These are phyloP conservation scores for Ambispora gerdemannii DNA, from an alignment of 192 early-diverging fungal species.

Conservation along the genomic window DNA sequence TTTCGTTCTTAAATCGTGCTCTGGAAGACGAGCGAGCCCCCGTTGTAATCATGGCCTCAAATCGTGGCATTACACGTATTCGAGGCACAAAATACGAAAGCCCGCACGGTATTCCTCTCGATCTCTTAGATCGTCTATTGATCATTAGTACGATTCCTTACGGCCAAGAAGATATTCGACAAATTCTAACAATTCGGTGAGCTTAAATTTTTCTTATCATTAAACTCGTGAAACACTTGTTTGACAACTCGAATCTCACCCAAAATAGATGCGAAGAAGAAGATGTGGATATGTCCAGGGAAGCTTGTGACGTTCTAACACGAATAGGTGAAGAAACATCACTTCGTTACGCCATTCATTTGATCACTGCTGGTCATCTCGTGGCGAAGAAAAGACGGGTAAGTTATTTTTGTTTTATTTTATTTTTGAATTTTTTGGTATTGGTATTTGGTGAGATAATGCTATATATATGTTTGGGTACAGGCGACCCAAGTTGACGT, in stretches of 20 bases:
- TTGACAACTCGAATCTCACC: background rate
- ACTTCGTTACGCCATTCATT: conserved; percentile 90
- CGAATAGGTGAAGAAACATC: conserved; percentile 91
- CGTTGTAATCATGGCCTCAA: conserved; percentile 98
- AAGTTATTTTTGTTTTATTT: conserved; percentile 22
- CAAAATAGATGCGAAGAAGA: conserved; percentile 73
- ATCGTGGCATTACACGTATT: conserved; percentile 93
- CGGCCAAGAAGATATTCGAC: conserved; percentile 75
- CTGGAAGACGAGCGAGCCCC: conserved; percentile 96
- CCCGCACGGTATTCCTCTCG: conserved; percentile 96
- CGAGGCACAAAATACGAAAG: conserved; percentile 95
- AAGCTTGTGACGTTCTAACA: conserved; percentile 80
- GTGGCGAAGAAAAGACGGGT: conserved; percentile 89
- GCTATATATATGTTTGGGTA: background rate
- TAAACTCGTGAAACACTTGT: background rate
- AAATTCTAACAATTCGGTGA: conserved; percentile 82
- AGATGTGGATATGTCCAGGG: conserved; percentile 87
- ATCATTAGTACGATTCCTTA: conserved; percentile 94
- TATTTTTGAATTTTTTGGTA: background rate
- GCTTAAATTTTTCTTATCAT: no score
- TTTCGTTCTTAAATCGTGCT: conserved; percentile 97
- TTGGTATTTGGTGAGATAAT: background rate
- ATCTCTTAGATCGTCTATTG: conserved; percentile 90
- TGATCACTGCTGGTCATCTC: conserved; percentile 92
- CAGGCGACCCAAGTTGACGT: conserved; percentile 87